phyloP scores from a whole-genome alignment of 2,329 filamentous ascomycete genomes.

The Pseudovirgaria hyperparasitica region DNA sequence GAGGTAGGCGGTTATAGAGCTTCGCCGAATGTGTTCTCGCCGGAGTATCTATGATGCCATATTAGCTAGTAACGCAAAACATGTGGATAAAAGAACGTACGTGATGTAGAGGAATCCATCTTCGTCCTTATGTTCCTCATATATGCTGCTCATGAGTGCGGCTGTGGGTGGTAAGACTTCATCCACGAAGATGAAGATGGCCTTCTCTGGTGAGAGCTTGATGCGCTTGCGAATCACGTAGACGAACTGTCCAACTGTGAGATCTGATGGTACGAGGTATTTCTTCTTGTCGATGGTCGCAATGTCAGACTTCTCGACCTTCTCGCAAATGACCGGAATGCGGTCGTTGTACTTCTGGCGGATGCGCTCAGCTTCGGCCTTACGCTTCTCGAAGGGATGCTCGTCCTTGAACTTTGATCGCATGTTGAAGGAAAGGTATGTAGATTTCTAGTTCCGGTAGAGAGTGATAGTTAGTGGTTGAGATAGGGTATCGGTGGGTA shows the following conservation, averaged over 20 bases:
- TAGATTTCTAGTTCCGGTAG: constrained; percentile 6
- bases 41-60: constrained; percentile 59
- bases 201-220: constrained; percentile 98
- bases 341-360: constrained; percentile 98
- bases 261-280: constrained; percentile 92
- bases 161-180: constrained; percentile 94
- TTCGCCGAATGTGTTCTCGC: constrained; percentile 93
- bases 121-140: constrained; percentile 93
- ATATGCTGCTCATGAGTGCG: constrained; percentile 98
- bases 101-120: constrained; percentile 96
- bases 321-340: constrained; percentile 98
- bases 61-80: constrained; percentile 10
- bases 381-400: constrained; percentile 99
- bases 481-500: constrained; percentile 9
- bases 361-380: constrained; percentile 98
- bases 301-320: constrained; percentile 98
- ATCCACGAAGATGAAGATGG: constrained; percentile 99
- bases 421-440: constrained; percentile 46
- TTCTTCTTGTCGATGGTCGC: constrained; percentile 99
- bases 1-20: constrained; percentile 17
- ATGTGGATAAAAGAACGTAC: constrained; percentile 33
- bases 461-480: constrained; percentile 14
- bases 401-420: constrained; percentile 99
- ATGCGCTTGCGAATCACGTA: constrained; percentile 99
- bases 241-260: constrained; percentile 98